Base-by-base conservation (phyloP, 305 asterid genomes). In the Fraxinus dipetala region DNA sequence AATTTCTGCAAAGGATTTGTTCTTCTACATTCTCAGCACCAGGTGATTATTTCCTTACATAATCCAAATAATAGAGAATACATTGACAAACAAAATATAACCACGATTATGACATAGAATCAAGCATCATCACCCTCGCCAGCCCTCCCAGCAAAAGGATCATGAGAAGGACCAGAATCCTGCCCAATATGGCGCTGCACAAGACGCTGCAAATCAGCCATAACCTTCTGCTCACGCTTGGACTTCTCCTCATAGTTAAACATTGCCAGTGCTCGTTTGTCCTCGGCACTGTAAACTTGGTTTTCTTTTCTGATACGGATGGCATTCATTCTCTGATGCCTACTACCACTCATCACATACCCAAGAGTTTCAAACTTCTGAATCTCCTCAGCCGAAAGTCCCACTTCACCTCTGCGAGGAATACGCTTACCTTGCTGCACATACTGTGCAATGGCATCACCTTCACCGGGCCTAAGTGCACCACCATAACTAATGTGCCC, bases 381-480 rank as follows among this genome's bases (percentile, higher is more conserved):
- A 87, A 96, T 96, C 90, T 96, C 99, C 2, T 96, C 99, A 78
- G 99, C 99, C 3, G 99, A 92, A 40, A 96, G 94, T 79, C 99
- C 99, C 89, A 96, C 99, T 87, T 96, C 99, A 35, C 99, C 99
- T 94, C 99, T 94, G 73, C 99, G 94, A 31, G 99, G 99, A 67
- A 96, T 96, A 91, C 99, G 99, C 87, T 96, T 96, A 72, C 99
- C 99, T 86, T 96, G 99, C 89, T 96, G 98, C 85, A 96, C 99
- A 76, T 93, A 96, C 85, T 94, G 99, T 0, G 99, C 99, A 85
- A 96, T 96, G 75, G 99, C 99, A 91, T 96, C 99, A 88, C 99
- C 99, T 92, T 96, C 99, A 83, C 99, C 99, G 0, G 99, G 99
- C 91, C 99, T 90, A 73, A 96, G 98, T 9, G 99, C 99, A 43